These are phyloP conservation scores for Thuja plicata DNA, from an alignment of 83 land plant genomes.

Conservation along the genomic window DNA sequence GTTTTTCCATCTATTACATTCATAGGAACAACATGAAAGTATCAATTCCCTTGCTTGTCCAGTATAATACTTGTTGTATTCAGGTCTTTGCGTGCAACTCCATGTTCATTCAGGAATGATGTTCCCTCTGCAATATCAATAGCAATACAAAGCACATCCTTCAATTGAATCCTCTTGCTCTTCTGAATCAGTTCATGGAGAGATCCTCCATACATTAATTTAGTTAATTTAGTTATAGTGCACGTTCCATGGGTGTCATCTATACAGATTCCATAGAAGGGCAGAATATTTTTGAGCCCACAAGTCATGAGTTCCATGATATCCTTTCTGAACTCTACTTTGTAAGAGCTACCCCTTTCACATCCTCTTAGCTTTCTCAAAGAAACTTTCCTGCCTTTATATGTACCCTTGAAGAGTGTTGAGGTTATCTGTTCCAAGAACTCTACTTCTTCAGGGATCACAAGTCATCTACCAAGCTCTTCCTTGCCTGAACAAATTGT, in stretches of 20 bases:
- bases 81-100: slow-evolving; percentile 63
- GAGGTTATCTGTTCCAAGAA: slow-evolving; percentile 54
- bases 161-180: slow-evolving; percentile 44
- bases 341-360: slow-evolving; percentile 55
- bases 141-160: slow-evolving; percentile 61
- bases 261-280: slow-evolving; percentile 59
- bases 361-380: slow-evolving; percentile 62
- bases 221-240: slow-evolving; percentile 53
- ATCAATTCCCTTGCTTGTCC: slow-evolving; percentile 61
- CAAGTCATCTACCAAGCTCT: too few relatives aligned
- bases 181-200: slow-evolving; percentile 50
- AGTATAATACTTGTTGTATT: slow-evolving; percentile 58
- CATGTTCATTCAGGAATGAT: slow-evolving; percentile 70
- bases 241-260: slow-evolving; percentile 68
- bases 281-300: slow-evolving; percentile 68
- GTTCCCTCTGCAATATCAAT: slow-evolving; percentile 68
- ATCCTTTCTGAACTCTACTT: slow-evolving; percentile 52
- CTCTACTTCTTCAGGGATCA: slow-evolving; percentile 54
- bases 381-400: slow-evolving; percentile 55
- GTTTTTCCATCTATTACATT: too few relatives aligned
- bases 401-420: slow-evolving; percentile 50
- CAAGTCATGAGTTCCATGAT: slow-evolving; percentile 74
- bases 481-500: too few relatives aligned
- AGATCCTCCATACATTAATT: slow-evolving; percentile 82
- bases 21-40: too few relatives aligned